A percentile compares a stretch with the other conserved stretches of the same genome.
Evolutionary conservation across 306 rosid genomes (phyloP).

Genomic region (Trichosanthes cucumerina): DNA sequence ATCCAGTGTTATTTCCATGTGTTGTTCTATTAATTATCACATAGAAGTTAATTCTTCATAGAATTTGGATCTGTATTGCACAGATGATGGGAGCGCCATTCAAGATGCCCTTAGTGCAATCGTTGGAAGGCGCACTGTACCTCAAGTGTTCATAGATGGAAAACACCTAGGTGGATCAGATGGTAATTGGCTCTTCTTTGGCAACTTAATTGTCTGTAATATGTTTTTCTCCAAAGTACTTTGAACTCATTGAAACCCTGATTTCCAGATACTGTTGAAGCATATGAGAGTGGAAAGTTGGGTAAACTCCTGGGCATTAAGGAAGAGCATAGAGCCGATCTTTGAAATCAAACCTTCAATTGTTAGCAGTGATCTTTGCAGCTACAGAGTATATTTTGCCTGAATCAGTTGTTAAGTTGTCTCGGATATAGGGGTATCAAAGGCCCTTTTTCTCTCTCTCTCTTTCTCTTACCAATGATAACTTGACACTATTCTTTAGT

Average conservation of each 20-base stretch:
- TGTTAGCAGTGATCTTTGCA: neutral
- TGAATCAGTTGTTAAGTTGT: neutral
- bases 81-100: constrained; percentile 68
- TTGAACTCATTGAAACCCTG: neutral
- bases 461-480: neutral
- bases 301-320: constrained; percentile 58
- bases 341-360: constrained; percentile 25
- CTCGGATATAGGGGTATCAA: neutral
- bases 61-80: constrained; percentile 17
- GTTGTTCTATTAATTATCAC: neutral
- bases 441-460: neutral
- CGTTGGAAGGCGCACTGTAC: constrained; percentile 83
- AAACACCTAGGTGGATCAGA: constrained; percentile 91
- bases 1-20: neutral
- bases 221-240: neutral
- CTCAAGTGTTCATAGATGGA: constrained; percentile 78
- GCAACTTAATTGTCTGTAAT: neutral
- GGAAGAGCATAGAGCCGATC: constrained; percentile 31
- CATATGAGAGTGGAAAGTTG: constrained; percentile 65
- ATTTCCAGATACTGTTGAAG: constrained; percentile 58
- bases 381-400: neutral
- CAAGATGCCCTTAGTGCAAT: constrained; percentile 52
- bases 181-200: constrained; percentile 34
- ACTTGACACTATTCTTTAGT: neutral
- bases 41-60: neutral